Evolutionary conservation across 2,329 filamentous ascomycete genomes (phyloP), one percentile per base, ranked within the genome.

Genomic region (Coleophoma crateriformis): DNA sequence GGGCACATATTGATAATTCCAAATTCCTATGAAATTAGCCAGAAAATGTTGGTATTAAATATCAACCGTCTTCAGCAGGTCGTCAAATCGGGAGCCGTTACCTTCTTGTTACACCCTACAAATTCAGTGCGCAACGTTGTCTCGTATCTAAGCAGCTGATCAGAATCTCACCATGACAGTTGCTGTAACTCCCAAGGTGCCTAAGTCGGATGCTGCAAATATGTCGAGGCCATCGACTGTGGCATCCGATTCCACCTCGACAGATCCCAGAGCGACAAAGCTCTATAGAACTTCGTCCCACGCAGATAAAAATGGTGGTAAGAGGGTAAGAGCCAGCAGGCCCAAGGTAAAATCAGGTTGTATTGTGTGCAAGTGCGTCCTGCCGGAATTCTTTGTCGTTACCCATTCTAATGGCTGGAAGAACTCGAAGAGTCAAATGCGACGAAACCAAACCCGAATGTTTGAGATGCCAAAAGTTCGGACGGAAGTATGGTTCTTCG

Each of bases 321-420:
- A 64, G 48, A 58, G 55, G 42, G 51, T 53, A 17, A 48, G 62
- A 43, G 60, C 61, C 19, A 61, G 60, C 44, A 58, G 51, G 33
- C 60, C 62, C n/a, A 84, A 85, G 62, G 81, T 84, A 51, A 85
- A 82, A 67, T 84, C 79, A 1, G 82, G 82, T 19, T 85, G 82
- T 63, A 72, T 73, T 59, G 84, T 80, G 63, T 86, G 82, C 79
- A 85, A 85, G 80, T 84, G 73, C 62, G 77, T 73, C 48, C 38
- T 35, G 32, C 20, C 43, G 4, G 32, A 33, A 22, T 19, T 7
- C 33, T 22, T 42, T 27, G 10, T 33, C 19, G 17, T 15, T 12
- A n/a, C 17, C 37, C 43, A 37, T 46, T 51, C 48, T 52, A 27
- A 43, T 55, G 51, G 50, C 46, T 46, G 34, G 27, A 58, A 82